A percentile compares a stretch with the other conserved stretches of the same genome.
Conservation (phyloP, 2,329 filamentous ascomycete species). For the Calonectria henricotiae region DNA sequence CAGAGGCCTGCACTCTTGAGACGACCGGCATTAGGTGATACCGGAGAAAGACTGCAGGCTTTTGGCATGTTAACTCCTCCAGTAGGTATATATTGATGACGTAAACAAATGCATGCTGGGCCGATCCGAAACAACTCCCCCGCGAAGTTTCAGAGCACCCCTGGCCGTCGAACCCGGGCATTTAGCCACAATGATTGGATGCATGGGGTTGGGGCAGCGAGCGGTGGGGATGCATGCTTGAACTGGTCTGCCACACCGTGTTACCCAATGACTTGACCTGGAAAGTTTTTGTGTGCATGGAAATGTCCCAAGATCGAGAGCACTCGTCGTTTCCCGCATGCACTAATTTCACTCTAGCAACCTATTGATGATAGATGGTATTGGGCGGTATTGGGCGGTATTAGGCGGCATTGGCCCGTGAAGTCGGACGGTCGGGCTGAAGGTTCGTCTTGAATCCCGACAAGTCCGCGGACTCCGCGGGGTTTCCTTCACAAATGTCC, state of each 20-base stretch:
- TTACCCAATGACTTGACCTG: neutral
- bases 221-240: neutral
- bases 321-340: neutral
- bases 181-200: neutral
- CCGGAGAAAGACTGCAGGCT: neutral
- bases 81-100: neutral
- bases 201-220: neutral
- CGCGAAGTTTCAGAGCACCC: neutral
- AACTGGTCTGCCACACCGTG: neutral
- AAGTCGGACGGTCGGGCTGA: conserved; percentile 3
- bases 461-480: conserved; percentile 15
- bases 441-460: neutral
- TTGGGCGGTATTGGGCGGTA: neutral
- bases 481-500: neutral
- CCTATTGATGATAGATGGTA: neutral
- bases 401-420: neutral
- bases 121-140: neutral
- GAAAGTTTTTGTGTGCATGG: neutral
- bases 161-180: neutral
- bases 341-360: neutral
- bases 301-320: no score
- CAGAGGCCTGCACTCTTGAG: neutral
- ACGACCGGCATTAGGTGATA: neutral
- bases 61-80: neutral
- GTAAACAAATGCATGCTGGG: neutral